Evolutionary conservation across 2,329 filamentous ascomycete species (phyloP).

Genomic region (Cladosporium sp.): DNA sequence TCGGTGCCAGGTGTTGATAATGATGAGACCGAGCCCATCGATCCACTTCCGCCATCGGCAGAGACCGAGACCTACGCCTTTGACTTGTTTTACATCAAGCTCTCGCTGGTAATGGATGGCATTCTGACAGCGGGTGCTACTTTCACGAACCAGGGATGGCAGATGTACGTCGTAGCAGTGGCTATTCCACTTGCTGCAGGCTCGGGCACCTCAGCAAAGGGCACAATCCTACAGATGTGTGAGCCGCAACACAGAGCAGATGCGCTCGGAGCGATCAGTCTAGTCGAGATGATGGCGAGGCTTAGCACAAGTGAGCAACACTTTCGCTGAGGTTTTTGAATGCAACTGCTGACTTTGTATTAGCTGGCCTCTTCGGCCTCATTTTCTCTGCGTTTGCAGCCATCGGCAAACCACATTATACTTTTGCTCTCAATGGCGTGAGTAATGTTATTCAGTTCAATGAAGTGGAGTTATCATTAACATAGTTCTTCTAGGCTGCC

Average conservation of each 20-base stretch:
- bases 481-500: slow-evolving; percentile 43
- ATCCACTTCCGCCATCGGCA: slow-evolving; percentile 48
- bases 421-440: slow-evolving; percentile 67
- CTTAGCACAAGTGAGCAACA: slow-evolving; percentile 52
- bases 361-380: slow-evolving; percentile 64
- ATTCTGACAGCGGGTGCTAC: slow-evolving; percentile 64
- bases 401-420: slow-evolving; percentile 61
- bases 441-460: background rate
- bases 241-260: slow-evolving; percentile 63
- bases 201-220: slow-evolving; percentile 69
- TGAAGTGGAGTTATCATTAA: background rate
- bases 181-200: slow-evolving; percentile 70
- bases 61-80: slow-evolving; percentile 59
- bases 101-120: slow-evolving; percentile 66
- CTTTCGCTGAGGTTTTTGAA: background rate
- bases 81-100: slow-evolving; percentile 68
- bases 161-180: slow-evolving; percentile 67
- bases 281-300: slow-evolving; percentile 69
- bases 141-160: slow-evolving; percentile 65
- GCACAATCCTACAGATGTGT: slow-evolving; percentile 73
- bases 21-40: slow-evolving; percentile 34
- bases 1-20: slow-evolving; percentile 9
- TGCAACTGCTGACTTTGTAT: slow-evolving; percentile 18
- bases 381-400: slow-evolving; percentile 66
- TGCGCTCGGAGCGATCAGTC: slow-evolving; percentile 67